Conservation (phyloP, 805 yeast species). For the Pichia occidentalis region DNA sequence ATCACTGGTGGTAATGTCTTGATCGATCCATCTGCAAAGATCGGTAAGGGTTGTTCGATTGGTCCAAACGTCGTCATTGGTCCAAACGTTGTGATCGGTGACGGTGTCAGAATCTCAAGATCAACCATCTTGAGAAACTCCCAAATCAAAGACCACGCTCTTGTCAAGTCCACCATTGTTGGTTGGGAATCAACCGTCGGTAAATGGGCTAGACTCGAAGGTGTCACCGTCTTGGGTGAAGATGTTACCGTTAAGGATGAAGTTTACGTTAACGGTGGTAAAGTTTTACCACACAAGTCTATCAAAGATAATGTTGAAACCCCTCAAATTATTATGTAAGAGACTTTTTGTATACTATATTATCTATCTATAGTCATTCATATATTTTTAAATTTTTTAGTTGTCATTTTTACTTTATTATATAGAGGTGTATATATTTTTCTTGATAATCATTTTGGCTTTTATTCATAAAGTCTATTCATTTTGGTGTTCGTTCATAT, state of each 20-base stretch:
- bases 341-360: conserved; percentile 1
- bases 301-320: conserved; percentile 94
- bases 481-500: no score
- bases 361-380: conserved; percentile 1
- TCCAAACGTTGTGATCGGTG: conserved; percentile 92
- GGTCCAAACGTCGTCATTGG: conserved; percentile 99
- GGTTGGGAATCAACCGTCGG: conserved; percentile 99
- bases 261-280: conserved; percentile 98
- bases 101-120: conserved; percentile 97
- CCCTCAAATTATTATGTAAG: conserved; percentile 96
- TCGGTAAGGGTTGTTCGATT: conserved; percentile 86
- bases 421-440: no score
- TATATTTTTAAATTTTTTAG: no score
- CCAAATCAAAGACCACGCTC: conserved; percentile 91
- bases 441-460: no score
- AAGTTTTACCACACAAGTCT: conserved; percentile 97
- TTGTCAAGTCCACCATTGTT: conserved; percentile 94
- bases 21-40: conserved; percentile 91
- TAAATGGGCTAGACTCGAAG: conserved; percentile 98
- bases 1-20: conserved; percentile 89
- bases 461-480: no score
- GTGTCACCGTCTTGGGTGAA: conserved; percentile 96
- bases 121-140: conserved; percentile 90
- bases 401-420: no score
- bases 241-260: conserved; percentile 98